Base-by-base conservation (phyloP, 306 rosid species). In the Senna tora region DNA sequence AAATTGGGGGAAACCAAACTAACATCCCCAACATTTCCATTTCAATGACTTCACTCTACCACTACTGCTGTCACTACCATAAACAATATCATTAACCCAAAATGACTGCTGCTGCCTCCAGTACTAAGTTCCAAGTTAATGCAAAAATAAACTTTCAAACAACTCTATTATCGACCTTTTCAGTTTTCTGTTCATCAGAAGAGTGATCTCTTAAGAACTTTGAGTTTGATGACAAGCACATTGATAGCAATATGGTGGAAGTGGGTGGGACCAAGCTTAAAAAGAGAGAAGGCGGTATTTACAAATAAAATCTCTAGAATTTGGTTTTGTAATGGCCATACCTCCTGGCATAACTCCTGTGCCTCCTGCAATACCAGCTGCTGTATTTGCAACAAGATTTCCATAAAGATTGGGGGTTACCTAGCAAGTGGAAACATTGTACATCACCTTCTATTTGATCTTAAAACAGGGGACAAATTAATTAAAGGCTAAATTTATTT, bases 321-420 rank as follows among this genome's bases (percentile, higher is more conserved):
- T 77, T 59, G 62, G 72, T 42, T 55, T 3, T 56, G 12, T 1
- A 20, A 46, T 11, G 22, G 61, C 12, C 53, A 42, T 85, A 93
- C 98, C 98, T 87, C 97, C 98, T 0, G 97, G 98, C 98, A 93
- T 93, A 83, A 93, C 94, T 53, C 98, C 98, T 4, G 98, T 93
- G 78, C 98, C 98, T 74, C 97, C 96, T 20, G 97, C 98, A 76
- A 94, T 94, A 75, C 98, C 97, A 68, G 98, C 96, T 14, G 98
- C 96, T 14, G 97, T 94, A 79, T 94, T 94, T 72, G 99, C 96
- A 34, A 91, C 93, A 0, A 94, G 96, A 77, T 94, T 94, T 69
- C 99, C 99, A 75, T 94, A 94, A 12, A 94, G 97, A 82, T 94
- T 94, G 54, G 97, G 99, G 17, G 97, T 94, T 63, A 94, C 99